These are phyloP conservation scores for Debaryomyces udenii DNA, from an alignment of 1,139 yeast species.

Conservation along the genomic window DNA sequence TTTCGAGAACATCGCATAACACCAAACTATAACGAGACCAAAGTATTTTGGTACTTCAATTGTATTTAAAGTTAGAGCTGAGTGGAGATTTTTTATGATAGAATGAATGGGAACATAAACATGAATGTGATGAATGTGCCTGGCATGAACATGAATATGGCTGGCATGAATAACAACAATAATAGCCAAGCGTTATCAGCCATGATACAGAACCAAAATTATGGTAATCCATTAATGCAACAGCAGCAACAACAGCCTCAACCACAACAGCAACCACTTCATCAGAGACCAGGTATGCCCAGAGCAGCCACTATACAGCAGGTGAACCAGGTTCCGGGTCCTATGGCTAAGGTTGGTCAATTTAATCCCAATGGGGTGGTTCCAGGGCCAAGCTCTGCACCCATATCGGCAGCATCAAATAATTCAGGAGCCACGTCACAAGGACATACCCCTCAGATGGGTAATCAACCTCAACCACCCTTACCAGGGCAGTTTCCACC, in stretches of 20 bases:
- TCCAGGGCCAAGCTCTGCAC: constrained; percentile 31
- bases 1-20: no score
- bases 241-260: constrained; percentile 12
- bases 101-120: constrained; percentile 16
- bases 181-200: constrained; percentile 15
- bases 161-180: constrained; percentile 13
- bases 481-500: constrained; percentile 12
- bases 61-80: no score
- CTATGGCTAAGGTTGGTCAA: constrained; percentile 11
- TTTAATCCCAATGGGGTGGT: constrained; percentile 16
- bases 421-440: constrained; percentile 27
- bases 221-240: constrained; percentile 12
- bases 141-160: constrained; percentile 14
- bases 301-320: constrained; percentile 25
- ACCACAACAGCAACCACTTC: constrained; percentile 16
- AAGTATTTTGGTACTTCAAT: no score
- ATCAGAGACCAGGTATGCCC: constrained; percentile 26
- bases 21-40: no score
- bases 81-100: no score
- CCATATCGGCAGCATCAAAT: constrained; percentile 22
- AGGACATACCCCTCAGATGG: constrained; percentile 35
- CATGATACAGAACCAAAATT: constrained; percentile 15
- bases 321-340: constrained; percentile 13
- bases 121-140: constrained; percentile 12
- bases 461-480: constrained; percentile 27